Base-by-base conservation (phyloP, 2,329 filamentous ascomycete species). In the Dissoconium aciculare region DNA sequence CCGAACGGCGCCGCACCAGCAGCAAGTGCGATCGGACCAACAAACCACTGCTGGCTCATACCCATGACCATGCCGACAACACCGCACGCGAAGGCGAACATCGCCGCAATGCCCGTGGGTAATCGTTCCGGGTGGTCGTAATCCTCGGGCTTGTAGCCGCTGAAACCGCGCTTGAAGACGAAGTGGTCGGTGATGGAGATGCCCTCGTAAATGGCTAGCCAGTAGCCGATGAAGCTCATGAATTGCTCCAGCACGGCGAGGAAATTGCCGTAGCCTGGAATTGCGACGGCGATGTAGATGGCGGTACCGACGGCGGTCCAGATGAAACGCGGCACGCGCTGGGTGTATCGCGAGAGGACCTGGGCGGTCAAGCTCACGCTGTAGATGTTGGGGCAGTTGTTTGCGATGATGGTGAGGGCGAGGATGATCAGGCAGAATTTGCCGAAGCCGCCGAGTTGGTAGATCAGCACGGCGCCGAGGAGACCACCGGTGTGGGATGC, bases 151-250 rank as follows among this genome's bases (percentile, higher is more conserved):
- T 55, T 49, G 50, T 81, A 82, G 5, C 69, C 71, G 2, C 39
- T 32, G 40, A 77, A 68, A 3, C 71, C 69, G 14, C 67, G 64
- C 45, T 69, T 70, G 61, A 76, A 81, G 47, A 78, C 44, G 45
- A 80, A 68, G 54, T 82, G 77, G 33, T 82, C 77, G 2, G 64
- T 58, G 11, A 81, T 50, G 1, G 68, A 60, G 39, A 82, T 69
- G 27, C 68, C 74, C 40, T 71, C 67, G 56, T 82, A 83, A 44
- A 82, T 78, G 28, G 75, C 71, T 2, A 82, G 63, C 76, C 78
- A 83, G 59, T 82, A 83, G 2, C 69, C 69, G 45, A 55, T 46
- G 37, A 46, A 53, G 38, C 45, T 49, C 71, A 82, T 78, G 55
- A 82, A 79, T 53, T 78, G 76, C 49, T 76, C 66, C 10, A 82